These are phyloP conservation scores for Rhododendron henanense DNA, from an alignment of 148 eudicot species.

Conservation along the genomic window DNA sequence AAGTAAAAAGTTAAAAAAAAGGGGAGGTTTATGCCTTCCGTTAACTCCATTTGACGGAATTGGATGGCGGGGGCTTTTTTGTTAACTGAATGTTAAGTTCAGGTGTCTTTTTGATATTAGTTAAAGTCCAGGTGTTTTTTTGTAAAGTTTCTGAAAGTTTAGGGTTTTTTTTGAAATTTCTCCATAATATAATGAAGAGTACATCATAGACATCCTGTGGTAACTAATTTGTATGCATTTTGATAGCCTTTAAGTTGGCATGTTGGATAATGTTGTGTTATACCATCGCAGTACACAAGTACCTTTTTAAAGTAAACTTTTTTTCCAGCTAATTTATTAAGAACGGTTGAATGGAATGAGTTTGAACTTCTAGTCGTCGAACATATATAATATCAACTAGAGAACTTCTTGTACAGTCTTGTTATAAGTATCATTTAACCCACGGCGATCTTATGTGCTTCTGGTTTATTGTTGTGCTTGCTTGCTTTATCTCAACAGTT, in stretches of 20 bases:
- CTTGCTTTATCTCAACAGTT: conserved; percentile 38
- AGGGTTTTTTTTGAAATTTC: no score
- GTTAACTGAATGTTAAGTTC: no score
- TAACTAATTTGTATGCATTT: neutral
- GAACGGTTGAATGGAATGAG: neutral
- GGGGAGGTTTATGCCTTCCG: no score
- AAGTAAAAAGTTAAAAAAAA: no score
- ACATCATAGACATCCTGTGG: neutral
- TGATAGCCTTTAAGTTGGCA: neutral
- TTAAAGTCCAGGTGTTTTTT: no score
- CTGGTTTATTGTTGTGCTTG: neutral
- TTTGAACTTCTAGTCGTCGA: neutral
- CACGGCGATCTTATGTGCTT: neutral
- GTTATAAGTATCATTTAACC: neutral
- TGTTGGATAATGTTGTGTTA: neutral
- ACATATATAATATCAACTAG: neutral
- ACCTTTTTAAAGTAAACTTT: neutral
- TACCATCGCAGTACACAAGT: neutral
- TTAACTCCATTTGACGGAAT: no score
- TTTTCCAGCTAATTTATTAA: neutral
- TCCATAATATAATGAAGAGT: neutral
- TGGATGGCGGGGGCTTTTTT: no score
- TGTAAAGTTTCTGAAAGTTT: no score
- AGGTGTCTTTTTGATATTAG: no score
- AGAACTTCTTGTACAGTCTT: neutral